A percentile compares a stretch with the other conserved stretches of the same genome.
These are phyloP conservation scores for Trichoderma atroviride DNA, from an alignment of 2,329 filamentous ascomycete species.

Conservation along the genomic window DNA sequence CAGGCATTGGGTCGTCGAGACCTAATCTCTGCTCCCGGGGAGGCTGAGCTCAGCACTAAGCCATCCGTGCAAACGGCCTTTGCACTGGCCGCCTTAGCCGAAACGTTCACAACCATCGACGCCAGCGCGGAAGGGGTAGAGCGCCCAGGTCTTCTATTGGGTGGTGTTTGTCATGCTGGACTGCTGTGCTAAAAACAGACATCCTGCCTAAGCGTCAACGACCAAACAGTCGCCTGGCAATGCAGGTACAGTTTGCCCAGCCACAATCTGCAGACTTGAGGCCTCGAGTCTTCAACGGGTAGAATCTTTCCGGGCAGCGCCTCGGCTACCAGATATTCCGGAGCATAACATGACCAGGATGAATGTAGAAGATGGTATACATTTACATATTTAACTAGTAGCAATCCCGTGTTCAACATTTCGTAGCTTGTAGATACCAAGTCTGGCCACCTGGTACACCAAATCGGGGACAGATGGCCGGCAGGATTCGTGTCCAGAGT, in stretches of 20 bases:
- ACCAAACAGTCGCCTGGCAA: not conserved
- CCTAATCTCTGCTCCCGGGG: conserved; percentile 11
- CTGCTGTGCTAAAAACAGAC: conserved; percentile 14
- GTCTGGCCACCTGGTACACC: not conserved
- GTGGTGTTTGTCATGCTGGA: conserved; percentile 11
- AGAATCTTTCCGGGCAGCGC: not conserved
- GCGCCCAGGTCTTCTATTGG: conserved; percentile 3
- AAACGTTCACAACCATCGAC: not conserved
- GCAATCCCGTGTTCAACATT: not conserved
- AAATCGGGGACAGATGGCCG: not conserved
- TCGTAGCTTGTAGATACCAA: not conserved
- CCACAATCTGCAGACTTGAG: not conserved
- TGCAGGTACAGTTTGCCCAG: conserved; percentile 12
- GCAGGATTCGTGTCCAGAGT: not conserved
- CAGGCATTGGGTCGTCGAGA: conserved; percentile 13
- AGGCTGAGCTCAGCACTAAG: conserved; percentile 22
- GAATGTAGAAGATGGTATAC: not conserved
- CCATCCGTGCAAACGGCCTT: not conserved
- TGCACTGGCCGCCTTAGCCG: conserved; percentile 22
- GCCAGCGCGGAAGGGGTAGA: not conserved
- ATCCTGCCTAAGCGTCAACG: conserved; percentile 9
- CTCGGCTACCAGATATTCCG: not conserved
- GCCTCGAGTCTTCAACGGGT: not conserved
- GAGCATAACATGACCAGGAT: not conserved
- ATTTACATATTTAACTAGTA: not conserved